Conservation (phyloP, 768 basidiomycete genomes). For the Tulasnella sp. region DNA sequence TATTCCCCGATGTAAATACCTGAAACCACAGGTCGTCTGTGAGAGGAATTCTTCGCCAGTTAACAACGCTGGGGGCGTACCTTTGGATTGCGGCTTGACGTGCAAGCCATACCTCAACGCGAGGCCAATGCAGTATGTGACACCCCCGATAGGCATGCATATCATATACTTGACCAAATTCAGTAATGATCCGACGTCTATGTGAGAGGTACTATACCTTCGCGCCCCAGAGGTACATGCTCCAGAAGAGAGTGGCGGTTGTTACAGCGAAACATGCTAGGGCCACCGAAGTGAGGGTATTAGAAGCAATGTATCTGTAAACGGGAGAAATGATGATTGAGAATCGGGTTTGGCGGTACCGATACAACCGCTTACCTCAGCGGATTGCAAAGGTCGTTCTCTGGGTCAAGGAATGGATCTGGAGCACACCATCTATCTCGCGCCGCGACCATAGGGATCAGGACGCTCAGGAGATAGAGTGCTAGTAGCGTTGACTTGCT, state of each 20-base stretch:
- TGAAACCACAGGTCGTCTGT: not conserved
- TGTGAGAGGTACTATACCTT: conserved; percentile 36
- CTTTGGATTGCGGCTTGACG: conserved; percentile 55
- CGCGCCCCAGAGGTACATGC: conserved; percentile 52
- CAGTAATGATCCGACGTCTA: not conserved
- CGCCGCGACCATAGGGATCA: not conserved
- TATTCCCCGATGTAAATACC: conserved; percentile 59
- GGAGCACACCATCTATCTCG: conserved; percentile 1
- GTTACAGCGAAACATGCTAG: conserved; percentile 48
- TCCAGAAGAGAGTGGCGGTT: conserved; percentile 50
- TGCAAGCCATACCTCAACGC: conserved; percentile 61
- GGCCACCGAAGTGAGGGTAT: conserved; percentile 55
- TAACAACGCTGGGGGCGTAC: not conserved
- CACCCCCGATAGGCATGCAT: conserved; percentile 63
- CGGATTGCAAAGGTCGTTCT: conserved; percentile 57
- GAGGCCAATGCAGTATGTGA: conserved; percentile 56
- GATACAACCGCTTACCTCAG: conserved; percentile 47
- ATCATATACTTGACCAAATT: conserved; percentile 53
- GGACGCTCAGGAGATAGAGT: not conserved
- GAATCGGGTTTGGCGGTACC: not conserved
- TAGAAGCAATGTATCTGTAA: conserved; percentile 50
- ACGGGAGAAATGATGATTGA: not conserved
- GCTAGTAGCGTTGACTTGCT: not conserved
- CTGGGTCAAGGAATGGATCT: conserved; percentile 48
- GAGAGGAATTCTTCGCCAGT: conserved; percentile 3